phyloP scores from a whole-genome alignment of 2,329 filamentous ascomycete genomes.

The Stagonosporopsis rhizophila region DNA sequence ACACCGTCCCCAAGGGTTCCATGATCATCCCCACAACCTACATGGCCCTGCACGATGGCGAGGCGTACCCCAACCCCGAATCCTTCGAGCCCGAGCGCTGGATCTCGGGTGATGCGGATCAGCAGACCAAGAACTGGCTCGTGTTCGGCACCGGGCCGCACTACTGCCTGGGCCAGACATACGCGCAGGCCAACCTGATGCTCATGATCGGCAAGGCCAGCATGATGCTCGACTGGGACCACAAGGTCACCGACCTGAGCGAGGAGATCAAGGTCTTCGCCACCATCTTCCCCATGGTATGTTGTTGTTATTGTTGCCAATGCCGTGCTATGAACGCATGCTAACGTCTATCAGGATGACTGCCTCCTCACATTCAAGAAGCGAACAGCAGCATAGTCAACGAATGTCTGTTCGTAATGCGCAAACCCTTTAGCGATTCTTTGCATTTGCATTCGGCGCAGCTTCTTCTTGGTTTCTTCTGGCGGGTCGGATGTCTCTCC shows the following conservation, averaged over 20 bases:
- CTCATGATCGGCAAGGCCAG: conserved; percentile 90
- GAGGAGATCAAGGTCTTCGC: conserved; percentile 99
- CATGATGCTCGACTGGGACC: conserved; percentile 86
- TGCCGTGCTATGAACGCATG: not conserved
- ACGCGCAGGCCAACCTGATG: conserved; percentile 87
- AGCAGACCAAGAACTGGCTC: conserved; percentile 93
- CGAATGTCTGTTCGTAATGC: conserved; percentile 24
- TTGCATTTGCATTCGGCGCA: conserved; percentile 35
- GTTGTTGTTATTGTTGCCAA: conserved; percentile 39
- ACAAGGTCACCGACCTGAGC: conserved; percentile 80
- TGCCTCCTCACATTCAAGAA: conserved; percentile 76
- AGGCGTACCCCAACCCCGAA: conserved; percentile 90
- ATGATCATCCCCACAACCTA: conserved; percentile 96
- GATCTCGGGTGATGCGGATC: conserved; percentile 86
- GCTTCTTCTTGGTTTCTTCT: conserved; percentile 26
- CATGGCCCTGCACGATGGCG: conserved; percentile 87
- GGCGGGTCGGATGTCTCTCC: conserved; percentile 20
- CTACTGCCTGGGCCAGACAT: conserved; percentile 94
- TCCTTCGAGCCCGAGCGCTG: conserved; percentile 62
- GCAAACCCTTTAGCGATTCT: conserved; percentile 33
- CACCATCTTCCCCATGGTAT: conserved; percentile 94
- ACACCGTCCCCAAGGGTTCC: conserved; percentile 92
- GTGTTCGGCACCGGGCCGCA: conserved; percentile 96
- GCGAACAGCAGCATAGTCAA: conserved; percentile 33
- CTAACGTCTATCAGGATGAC: conserved; percentile 68